Percentiles rank a stretch among this genome's conserved stretches.
These are phyloP conservation scores for Fraxinus dipetala DNA, from an alignment of 305 asterid genomes.

Conservation along the genomic window DNA sequence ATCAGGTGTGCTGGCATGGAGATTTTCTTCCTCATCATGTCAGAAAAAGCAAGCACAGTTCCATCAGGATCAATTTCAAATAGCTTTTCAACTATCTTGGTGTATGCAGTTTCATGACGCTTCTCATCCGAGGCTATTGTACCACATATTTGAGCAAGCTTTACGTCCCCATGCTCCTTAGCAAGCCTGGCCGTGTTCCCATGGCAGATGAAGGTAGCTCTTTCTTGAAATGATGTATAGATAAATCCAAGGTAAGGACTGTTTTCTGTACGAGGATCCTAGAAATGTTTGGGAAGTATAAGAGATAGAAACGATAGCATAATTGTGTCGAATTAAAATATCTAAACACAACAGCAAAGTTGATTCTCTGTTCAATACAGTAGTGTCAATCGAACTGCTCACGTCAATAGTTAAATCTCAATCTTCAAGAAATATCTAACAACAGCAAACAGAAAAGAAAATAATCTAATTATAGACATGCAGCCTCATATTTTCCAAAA, in stretches of 20 bases:
- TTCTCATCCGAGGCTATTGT: conserved; percentile 48
- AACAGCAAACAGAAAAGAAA: background rate
- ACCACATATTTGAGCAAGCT: conserved; percentile 50
- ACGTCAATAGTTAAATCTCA: background rate
- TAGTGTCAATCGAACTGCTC: background rate
- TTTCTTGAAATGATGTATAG: conserved; percentile 55
- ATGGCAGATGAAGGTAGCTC: conserved; percentile 50
- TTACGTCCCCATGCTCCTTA: conserved; percentile 41
- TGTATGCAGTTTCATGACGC: conserved; percentile 53
- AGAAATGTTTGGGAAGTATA: background rate
- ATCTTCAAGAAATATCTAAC: background rate
- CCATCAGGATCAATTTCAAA: conserved; percentile 53
- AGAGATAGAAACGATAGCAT: background rate
- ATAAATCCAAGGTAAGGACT: conserved; percentile 50
- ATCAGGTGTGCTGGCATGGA: conserved; percentile 56
- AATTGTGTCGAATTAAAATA: background rate
- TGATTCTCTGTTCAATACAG: background rate
- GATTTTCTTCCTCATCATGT: conserved; percentile 55
- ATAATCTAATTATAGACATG: too few species aligned
- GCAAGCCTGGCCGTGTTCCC: conserved; percentile 54
- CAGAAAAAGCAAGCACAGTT: conserved; percentile 41
- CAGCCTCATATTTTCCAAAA: background rate
- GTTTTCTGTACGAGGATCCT: conserved; percentile 51
- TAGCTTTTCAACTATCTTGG: conserved; percentile 49
- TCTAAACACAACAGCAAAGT: background rate